Evolutionary conservation across 2,329 filamentous ascomycete genomes (phyloP), one percentile per base, ranked within the genome.

Genomic region (Aspergillus neoniger): DNA sequence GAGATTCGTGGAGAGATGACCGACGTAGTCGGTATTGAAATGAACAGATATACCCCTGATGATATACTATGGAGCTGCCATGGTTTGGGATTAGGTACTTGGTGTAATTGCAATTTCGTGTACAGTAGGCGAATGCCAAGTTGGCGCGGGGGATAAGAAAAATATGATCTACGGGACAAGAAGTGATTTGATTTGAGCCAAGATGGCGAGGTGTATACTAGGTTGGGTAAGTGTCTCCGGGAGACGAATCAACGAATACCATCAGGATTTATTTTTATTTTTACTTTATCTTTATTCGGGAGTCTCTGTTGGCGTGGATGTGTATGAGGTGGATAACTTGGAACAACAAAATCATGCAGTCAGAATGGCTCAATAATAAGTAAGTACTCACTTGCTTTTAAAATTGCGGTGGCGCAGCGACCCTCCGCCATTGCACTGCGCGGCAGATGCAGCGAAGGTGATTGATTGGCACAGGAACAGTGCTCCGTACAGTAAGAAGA

Each of bases 1-100:
- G 68, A 23, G 62, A 69, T 44, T 62, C 63, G 25, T 64, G 67
- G 62, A 57, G 63, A 39, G 64, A 58, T 51, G 53, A 58, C 43
- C 59, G 61, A 28, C 53, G 50, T 50, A 59, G 56, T 19, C 57
- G 48, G n/a, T 55, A 57, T 57, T 66, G 41, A 62, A 21, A n/a
- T n/a, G n/a, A 36, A 23, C 30, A 17, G 28, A 36, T 21, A 32
- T 30, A 53, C 50, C 30, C 30, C 30, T 53, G 50, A 39, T 44
- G 53, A 49, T 32, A 50, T 28, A 28, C 47, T 50, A 17, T 25
- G 23, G 44, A 17, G n/a, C 44, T 25, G 21, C 44, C 44, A 28
- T 14, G 44, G 21, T 44, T 44, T 44, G 41, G 41, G 41, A 44
- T 44, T 44, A 44, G 41, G 41, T 44, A 12, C 44, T n/a, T 10